Conservation (phyloP, 2,329 filamentous ascomycete genomes). For the Diatrype stigma region DNA sequence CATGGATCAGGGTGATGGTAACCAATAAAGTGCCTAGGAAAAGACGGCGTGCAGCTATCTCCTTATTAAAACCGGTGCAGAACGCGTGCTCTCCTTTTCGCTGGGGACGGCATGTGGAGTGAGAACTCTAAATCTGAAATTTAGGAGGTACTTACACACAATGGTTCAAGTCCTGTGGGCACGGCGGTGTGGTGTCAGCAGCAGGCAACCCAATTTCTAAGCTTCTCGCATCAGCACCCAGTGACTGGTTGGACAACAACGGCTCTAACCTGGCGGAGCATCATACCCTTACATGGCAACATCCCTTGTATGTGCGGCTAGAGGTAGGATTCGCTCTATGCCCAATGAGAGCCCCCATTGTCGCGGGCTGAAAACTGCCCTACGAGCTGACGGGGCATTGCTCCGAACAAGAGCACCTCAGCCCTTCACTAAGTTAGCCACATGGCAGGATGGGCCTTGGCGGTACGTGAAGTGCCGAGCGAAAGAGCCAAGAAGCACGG, state of each 20-base stretch:
- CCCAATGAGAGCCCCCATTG: not conserved
- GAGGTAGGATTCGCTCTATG: not conserved
- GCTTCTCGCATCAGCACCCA: constrained; percentile 22
- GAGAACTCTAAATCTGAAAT: not conserved
- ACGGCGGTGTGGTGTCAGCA: not conserved
- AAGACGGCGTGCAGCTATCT: not conserved
- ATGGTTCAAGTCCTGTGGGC: not conserved
- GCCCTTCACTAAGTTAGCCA: not conserved
- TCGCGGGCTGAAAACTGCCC: not conserved
- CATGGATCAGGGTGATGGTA: not conserved
- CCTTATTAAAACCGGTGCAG: not conserved
- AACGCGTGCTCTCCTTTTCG: not conserved
- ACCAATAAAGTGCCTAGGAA: not conserved
- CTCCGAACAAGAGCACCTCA: not conserved
- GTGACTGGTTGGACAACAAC: not conserved
- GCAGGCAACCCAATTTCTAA: constrained; percentile 5
- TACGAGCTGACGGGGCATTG: not conserved
- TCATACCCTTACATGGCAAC: no score
- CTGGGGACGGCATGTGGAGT: not conserved
- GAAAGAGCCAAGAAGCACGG: not conserved
- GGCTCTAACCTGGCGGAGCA: not conserved
- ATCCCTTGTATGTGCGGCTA: not conserved
- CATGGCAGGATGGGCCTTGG: not conserved
- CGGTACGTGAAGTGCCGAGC: not conserved
- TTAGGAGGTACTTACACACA: not conserved